Evolutionary conservation across 192 early-diverging fungal genomes (phyloP).

Genomic region (Oehlia diaphana): DNA sequence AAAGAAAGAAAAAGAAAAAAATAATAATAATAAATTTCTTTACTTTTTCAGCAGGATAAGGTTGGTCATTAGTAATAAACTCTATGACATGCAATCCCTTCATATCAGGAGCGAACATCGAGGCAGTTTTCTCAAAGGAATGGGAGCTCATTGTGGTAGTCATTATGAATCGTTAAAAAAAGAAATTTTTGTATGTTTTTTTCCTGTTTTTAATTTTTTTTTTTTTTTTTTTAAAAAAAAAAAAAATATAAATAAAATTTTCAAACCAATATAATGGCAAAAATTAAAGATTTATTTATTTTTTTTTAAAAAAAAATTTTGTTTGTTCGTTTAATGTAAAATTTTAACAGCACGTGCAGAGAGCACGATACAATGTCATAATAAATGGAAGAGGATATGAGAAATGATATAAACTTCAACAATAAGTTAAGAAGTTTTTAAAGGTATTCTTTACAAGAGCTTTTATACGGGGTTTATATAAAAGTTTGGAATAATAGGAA

Average conservation of each 20-base stretch:
- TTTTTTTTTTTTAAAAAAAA: background rate
- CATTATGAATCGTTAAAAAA: background rate
- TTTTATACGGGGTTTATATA: constrained; percentile 2
- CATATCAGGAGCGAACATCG: background rate
- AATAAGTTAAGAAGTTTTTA: background rate
- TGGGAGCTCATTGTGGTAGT: background rate
- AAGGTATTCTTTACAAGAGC: background rate
- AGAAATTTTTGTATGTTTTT: background rate
- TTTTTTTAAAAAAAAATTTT: background rate
- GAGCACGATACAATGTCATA: constrained; percentile 1
- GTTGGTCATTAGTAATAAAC: constrained; percentile 17
- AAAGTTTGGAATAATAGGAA: constrained; percentile 1
- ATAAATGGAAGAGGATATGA: background rate
- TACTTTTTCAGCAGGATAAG: constrained; percentile 11
- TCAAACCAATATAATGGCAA: background rate
- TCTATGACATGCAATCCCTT: constrained; percentile 21
- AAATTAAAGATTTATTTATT: background rate
- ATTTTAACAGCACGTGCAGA: background rate
- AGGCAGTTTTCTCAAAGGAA: background rate
- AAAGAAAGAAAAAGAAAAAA: background rate
- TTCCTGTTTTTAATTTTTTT: background rate
- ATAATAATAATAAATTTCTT: too few species aligned
- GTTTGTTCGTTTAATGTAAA: background rate
- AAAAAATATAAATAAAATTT: background rate
- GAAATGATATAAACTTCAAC: background rate